These are phyloP conservation scores for Vicia faba DNA, from an alignment of 306 rosid genomes.

Conservation along the genomic window DNA sequence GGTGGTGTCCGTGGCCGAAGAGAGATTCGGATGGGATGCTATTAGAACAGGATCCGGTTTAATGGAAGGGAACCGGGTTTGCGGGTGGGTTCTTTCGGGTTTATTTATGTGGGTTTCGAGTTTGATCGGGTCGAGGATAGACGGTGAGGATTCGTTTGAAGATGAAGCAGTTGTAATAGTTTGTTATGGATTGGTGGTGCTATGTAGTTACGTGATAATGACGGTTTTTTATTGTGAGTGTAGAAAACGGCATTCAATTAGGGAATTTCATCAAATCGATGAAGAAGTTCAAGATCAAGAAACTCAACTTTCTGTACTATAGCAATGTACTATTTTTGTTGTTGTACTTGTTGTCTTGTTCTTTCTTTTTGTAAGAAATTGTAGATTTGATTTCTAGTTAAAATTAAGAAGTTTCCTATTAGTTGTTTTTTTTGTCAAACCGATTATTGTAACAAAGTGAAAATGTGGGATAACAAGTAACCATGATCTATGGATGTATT, in stretches of 20 bases:
- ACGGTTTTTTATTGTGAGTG: conserved; percentile 68
- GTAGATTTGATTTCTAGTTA: not conserved
- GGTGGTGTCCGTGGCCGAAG: conserved; percentile 74
- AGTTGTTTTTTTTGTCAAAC: not conserved
- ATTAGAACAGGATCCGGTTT: conserved; percentile 52
- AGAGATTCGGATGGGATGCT: conserved; percentile 66
- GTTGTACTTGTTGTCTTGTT: not conserved
- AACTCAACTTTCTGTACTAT: conserved; percentile 12
- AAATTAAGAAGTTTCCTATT: not conserved
- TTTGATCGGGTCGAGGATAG: conserved; percentile 43
- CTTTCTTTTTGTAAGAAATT: not conserved
- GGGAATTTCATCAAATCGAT: conserved; percentile 3
- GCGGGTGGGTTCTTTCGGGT: conserved; percentile 67
- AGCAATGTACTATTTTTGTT: not conserved
- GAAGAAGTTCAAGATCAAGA: conserved; percentile 5
- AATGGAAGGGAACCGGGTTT: conserved; percentile 50
- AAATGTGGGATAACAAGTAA: not conserved
- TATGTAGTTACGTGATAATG: conserved; percentile 62
- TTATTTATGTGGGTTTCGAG: conserved; percentile 43
- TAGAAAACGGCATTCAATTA: conserved; percentile 48
- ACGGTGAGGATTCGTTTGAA: conserved; percentile 43
- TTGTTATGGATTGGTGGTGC: conserved; percentile 50
- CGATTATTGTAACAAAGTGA: not conserved
- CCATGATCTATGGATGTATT: not conserved
- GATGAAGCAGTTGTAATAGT: conserved; percentile 52